Conservation (phyloP, 1,139 yeast genomes). For the Pichia sp. region DNA sequence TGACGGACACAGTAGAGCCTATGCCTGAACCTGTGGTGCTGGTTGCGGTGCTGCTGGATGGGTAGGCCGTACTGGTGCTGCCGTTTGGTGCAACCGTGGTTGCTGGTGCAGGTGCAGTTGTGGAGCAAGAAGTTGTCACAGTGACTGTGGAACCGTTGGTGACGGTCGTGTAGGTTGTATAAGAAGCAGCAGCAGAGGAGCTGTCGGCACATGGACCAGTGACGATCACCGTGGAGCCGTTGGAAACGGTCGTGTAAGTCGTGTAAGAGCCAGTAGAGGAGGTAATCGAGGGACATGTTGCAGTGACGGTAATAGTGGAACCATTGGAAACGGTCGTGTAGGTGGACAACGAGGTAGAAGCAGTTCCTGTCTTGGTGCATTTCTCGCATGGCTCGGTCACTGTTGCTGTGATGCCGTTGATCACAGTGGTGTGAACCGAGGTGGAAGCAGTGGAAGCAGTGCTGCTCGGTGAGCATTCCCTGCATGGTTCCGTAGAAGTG, state of each 20-base stretch:
- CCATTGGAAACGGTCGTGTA: slow-evolving; percentile 15
- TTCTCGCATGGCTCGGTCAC: slow-evolving; percentile 17
- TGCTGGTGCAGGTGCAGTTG: neutral
- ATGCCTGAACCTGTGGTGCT: neutral
- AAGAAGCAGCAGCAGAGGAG: neutral
- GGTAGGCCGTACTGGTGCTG: neutral
- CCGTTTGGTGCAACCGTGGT: neutral
- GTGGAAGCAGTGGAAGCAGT: slow-evolving; percentile 5
- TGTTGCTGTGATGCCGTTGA: slow-evolving; percentile 15
- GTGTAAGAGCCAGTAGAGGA: neutral
- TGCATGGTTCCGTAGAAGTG: slow-evolving; percentile 5
- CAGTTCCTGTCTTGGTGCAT: neutral
- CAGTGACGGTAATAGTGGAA: slow-evolving; percentile 16
- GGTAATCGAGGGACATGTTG: slow-evolving; percentile 2
- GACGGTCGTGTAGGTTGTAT: neutral
- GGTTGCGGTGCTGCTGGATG: neutral
- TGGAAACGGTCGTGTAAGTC: neutral
- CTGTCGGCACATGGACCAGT: no score
- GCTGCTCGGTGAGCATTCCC: neutral
- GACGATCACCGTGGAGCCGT: neutral
- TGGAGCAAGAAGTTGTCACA: neutral
- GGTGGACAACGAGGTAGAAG: slow-evolving; percentile 9
- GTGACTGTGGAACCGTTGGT: neutral
- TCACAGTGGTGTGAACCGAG: slow-evolving; percentile 18
- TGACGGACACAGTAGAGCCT: neutral